phyloP scores from a whole-genome alignment of 306 rosid genomes.

The Echinosophora koreensis region DNA sequence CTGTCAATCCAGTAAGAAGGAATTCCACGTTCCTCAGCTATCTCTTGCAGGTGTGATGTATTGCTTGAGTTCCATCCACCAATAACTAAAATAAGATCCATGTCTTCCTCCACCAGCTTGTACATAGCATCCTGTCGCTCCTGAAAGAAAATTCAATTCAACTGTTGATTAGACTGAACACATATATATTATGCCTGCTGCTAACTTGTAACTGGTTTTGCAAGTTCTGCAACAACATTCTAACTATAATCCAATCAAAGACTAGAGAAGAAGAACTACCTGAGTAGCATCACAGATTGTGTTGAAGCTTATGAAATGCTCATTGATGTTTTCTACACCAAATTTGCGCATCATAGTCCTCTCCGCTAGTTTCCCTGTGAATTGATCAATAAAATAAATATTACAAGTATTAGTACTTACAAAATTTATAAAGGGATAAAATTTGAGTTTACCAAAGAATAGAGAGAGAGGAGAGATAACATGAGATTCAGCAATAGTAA shows the following conservation, averaged over 20 bases:
- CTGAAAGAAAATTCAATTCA: constrained; percentile 52
- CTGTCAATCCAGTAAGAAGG: constrained; percentile 96
- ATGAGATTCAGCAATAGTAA: not conserved
- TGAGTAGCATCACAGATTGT: constrained; percentile 99
- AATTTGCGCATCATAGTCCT: constrained; percentile 86
- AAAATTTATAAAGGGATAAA: not conserved
- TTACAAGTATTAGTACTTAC: not conserved
- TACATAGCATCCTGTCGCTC: constrained; percentile 99
- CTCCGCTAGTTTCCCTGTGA: constrained; percentile 84
- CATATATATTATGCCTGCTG: not conserved
- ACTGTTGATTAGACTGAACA: constrained; percentile 16
- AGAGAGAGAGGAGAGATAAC: not conserved
- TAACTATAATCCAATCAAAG: constrained; percentile 14
- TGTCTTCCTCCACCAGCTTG: constrained; percentile 82
- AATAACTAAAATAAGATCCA: constrained; percentile 87
- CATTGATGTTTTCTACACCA: constrained; percentile 83
- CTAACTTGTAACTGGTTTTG: constrained; percentile 13
- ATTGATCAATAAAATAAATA: constrained; percentile 37
- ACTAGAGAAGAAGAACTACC: constrained; percentile 56
- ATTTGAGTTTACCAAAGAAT: not conserved
- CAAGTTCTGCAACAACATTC: not conserved
- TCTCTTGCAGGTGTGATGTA: constrained; percentile 97
- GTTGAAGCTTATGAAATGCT: constrained; percentile 92
- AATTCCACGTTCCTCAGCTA: constrained; percentile 91
- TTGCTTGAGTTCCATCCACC: constrained; percentile 99